phyloP scores from a whole-genome alignment of 139 green algal genomes.

The Closterium sp. region DNA sequence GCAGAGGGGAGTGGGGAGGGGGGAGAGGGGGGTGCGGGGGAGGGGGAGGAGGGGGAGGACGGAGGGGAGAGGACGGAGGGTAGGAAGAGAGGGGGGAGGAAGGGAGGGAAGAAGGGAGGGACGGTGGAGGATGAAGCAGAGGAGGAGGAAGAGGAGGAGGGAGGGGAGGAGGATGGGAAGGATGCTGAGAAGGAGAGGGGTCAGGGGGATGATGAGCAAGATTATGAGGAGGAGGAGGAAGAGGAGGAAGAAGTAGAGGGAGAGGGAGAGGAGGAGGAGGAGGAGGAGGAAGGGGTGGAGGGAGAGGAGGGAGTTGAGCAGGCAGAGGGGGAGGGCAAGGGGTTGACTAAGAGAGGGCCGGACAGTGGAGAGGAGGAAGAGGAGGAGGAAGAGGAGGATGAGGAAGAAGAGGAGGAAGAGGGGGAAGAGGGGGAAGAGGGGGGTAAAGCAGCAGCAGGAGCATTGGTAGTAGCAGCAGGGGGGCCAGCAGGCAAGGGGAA shows the following conservation, averaged over 20 bases:
- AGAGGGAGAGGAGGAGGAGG: background rate
- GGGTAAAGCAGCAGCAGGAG: background rate
- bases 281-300: background rate
- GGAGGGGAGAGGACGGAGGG: constrained; percentile 33
- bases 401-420: constrained; percentile 25
- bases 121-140: constrained; percentile 36
- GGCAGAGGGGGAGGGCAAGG: background rate
- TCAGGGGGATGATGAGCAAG: constrained; percentile 1
- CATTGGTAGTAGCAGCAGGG: background rate
- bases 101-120: constrained; percentile 38
- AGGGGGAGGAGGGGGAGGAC: constrained; percentile 48
- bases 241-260: constrained; percentile 47
- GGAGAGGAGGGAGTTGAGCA: background rate
- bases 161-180: constrained; percentile 14
- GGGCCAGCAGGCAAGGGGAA: background rate
- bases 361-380: background rate
- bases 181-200: constrained; percentile 13
- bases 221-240: background rate
- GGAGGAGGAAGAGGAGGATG: constrained; percentile 5
- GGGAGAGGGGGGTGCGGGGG: constrained; percentile 31
- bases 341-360: background rate
- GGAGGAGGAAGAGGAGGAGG: background rate
- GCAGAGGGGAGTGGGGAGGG: constrained; percentile 3
- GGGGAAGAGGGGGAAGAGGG: background rate
- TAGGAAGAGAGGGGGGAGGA: constrained; percentile 44